These are phyloP conservation scores for Aspergillus brasiliensis DNA, from an alignment of 2,329 filamentous ascomycete genomes.

Conservation along the genomic window DNA sequence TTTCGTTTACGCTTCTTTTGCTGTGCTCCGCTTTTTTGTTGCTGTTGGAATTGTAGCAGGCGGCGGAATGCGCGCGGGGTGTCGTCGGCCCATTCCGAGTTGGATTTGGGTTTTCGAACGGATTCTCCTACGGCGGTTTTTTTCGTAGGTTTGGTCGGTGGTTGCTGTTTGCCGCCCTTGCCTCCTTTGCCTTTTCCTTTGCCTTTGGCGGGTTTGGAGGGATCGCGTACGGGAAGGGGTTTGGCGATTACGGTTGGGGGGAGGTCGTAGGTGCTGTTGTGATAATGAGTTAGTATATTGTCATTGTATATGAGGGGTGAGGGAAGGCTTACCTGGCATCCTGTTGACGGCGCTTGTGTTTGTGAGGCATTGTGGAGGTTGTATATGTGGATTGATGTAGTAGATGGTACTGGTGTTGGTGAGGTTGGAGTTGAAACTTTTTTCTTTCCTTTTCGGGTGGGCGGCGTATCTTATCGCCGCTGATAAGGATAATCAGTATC, in stretches of 20 bases:
- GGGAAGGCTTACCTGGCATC: conserved; percentile 23
- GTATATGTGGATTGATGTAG: no score
- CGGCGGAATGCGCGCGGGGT: conserved; percentile 85
- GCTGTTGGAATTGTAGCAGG: conserved; percentile 70
- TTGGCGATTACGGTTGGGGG: conserved; percentile 63
- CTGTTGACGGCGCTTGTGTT: conserved; percentile 69
- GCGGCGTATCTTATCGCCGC: conserved; percentile 6
- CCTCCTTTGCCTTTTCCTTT: conserved; percentile 5
- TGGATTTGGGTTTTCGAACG: conserved; percentile 13
- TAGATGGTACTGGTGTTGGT: conserved; percentile 2
- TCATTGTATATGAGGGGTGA: background rate
- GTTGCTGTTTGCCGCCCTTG: conserved; percentile 32
- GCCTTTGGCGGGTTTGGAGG: conserved; percentile 38
- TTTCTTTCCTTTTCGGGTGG: background rate
- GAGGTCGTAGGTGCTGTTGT: conserved; percentile 54
- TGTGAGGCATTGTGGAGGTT: conserved; percentile 72
- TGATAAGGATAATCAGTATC: background rate
- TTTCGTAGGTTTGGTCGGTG: conserved; percentile 48
- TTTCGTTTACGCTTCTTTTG: conserved; percentile 53
- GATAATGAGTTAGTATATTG: conserved; percentile 23
- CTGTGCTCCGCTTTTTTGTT: conserved; percentile 39
- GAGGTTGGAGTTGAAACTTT: background rate
- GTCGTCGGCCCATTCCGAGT: conserved; percentile 63
- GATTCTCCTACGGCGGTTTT: conserved; percentile 10
- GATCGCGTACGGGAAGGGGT: conserved; percentile 58